These are phyloP conservation scores for Dryas alaskensis DNA, from an alignment of 306 rosid species.

Conservation along the genomic window DNA sequence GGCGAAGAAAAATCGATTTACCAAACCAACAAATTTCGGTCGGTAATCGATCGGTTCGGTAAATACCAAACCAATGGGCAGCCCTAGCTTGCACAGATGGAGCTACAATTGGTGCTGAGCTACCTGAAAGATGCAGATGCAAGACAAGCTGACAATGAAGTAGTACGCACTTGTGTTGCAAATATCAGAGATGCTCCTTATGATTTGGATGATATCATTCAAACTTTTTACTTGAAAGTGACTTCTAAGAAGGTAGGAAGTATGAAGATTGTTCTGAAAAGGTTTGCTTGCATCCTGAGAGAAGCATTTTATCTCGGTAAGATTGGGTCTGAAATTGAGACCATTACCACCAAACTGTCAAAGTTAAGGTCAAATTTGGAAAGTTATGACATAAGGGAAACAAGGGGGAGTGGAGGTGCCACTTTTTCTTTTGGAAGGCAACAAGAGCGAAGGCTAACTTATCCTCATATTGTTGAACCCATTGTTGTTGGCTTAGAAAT, in stretches of 20 bases:
- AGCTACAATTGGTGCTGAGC: neutral
- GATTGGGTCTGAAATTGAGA: conserved; percentile 28
- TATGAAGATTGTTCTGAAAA: conserved; percentile 18
- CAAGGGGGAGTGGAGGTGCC: conserved; percentile 4
- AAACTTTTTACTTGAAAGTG: conserved; percentile 22
- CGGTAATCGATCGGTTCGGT: too few species aligned
- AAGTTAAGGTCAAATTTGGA: conserved; percentile 36
- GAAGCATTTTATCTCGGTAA: conserved; percentile 12
- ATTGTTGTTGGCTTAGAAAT: neutral
- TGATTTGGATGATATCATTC: conserved; percentile 40
- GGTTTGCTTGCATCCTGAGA: conserved; percentile 19
- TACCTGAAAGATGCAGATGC: conserved; percentile 30
- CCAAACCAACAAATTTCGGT: too few species aligned
- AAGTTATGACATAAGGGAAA: conserved; percentile 36
- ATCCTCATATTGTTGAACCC: neutral
- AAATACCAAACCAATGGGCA: too few species aligned
- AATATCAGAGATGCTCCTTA: conserved; percentile 10
- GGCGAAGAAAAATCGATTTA: too few species aligned
- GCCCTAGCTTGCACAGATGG: too few species aligned
- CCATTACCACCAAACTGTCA: conserved; percentile 27
- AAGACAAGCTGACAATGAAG: conserved; percentile 30
- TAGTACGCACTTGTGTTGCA: conserved; percentile 14
- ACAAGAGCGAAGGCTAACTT: conserved; percentile 26
- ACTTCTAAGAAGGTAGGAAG: neutral
- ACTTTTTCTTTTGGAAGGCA: neutral